These are phyloP conservation scores for Pneumocystis sp. DNA, from an alignment of 1,139 yeast genomes.

Conservation along the genomic window DNA sequence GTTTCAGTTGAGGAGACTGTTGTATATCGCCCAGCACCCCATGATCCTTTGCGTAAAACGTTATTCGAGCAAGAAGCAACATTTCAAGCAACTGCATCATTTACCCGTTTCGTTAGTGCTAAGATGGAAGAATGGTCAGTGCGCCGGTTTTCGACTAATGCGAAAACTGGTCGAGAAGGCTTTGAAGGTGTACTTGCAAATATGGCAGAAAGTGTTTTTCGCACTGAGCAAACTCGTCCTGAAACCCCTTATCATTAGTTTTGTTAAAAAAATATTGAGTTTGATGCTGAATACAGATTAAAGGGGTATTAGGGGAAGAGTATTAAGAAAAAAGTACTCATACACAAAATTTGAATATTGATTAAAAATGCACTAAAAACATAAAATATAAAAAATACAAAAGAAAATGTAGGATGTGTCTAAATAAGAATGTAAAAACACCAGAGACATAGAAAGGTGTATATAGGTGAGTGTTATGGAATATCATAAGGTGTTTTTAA, in stretches of 20 bases:
- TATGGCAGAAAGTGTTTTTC: not conserved
- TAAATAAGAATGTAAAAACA: not conserved
- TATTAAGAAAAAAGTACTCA: not conserved
- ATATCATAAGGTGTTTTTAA: no score
- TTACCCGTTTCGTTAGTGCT: conserved; percentile 51
- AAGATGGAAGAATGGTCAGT: conserved; percentile 83
- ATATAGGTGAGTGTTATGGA: not conserved
- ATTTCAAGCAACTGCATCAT: conserved; percentile 68
- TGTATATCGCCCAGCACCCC: conserved; percentile 52
- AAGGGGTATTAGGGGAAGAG: not conserved
- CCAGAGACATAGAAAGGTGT: not conserved
- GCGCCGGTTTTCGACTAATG: conserved; percentile 78
- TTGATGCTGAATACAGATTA: not conserved
- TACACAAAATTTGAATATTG: not conserved
- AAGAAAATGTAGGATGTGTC: not conserved
- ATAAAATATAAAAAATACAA: no score
- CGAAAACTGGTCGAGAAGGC: conserved; percentile 63
- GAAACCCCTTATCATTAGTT: not conserved
- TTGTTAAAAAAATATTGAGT: not conserved
- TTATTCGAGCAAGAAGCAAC: conserved; percentile 69
- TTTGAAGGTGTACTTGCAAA: conserved; percentile 55
- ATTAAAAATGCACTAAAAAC: not conserved
- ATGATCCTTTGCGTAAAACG: conserved; percentile 38
- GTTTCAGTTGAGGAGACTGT: conserved; percentile 78
- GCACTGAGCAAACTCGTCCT: not conserved